Evolutionary conservation across 23 red algal genomes (phyloP).

Genomic region (Gracilaria caudata): DNA sequence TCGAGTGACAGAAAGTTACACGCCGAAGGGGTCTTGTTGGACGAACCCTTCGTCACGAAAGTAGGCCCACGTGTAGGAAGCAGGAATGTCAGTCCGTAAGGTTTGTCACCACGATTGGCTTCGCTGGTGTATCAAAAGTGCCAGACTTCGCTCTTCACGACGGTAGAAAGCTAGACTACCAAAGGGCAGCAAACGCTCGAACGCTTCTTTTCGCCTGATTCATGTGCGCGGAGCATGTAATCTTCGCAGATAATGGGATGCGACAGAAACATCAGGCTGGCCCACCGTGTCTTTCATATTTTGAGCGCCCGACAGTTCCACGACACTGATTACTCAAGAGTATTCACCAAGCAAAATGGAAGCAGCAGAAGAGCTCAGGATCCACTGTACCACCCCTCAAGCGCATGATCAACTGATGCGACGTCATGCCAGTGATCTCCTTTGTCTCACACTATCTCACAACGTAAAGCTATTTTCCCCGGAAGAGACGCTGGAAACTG

Average conservation of each 20-base stretch:
- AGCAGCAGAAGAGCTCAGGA: constrained; percentile 2
- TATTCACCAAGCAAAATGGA: background rate
- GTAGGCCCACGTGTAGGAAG: too few relatives aligned
- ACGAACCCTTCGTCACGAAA: too few relatives aligned
- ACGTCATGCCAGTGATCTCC: constrained; percentile 29
- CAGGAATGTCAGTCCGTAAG: too few relatives aligned
- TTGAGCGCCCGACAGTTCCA: background rate
- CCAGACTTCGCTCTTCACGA: too few relatives aligned
- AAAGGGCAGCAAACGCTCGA: too few relatives aligned
- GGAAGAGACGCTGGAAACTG: constrained; percentile 11
- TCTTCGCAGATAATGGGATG: background rate
- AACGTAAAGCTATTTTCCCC: constrained; percentile 45
- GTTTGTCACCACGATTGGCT: too few relatives aligned
- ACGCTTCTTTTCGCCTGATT: background rate
- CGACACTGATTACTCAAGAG: background rate
- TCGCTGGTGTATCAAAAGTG: too few relatives aligned
- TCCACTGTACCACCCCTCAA: constrained; percentile 46
- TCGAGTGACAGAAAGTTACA: too few relatives aligned
- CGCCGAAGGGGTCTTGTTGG: too few relatives aligned
- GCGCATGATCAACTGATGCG: constrained; percentile 39
- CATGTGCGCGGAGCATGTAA: background rate
- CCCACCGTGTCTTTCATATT: background rate
- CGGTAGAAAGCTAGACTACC: too few relatives aligned
- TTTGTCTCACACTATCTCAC: constrained; percentile 29
- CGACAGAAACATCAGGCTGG: background rate